A percentile compares a stretch with the other conserved stretches of the same genome.
phyloP scores from a whole-genome alignment of 2,329 filamentous ascomycete genomes.

The Phialophora verrucosa region DNA sequence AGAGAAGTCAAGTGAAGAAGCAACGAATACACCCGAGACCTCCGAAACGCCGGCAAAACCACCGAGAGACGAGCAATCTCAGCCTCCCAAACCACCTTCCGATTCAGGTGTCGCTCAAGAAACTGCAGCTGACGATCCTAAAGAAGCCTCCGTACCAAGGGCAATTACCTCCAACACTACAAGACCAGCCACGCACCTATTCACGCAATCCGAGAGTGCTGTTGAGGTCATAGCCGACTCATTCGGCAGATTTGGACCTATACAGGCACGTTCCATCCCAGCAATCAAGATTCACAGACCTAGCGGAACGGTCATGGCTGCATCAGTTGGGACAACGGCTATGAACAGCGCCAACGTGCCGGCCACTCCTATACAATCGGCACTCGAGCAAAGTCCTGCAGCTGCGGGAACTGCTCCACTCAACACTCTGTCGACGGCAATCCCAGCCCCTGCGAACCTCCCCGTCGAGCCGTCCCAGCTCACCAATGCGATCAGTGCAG shows the following conservation, averaged over 20 bases:
- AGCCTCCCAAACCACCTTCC: background rate
- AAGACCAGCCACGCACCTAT: conserved; percentile 1
- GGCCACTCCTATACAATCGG: conserved; percentile 12
- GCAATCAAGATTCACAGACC: conserved; percentile 31
- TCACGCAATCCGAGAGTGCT: conserved; percentile 12
- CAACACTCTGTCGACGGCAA: conserved; percentile 2
- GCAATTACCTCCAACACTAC: background rate
- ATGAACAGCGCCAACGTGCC: conserved; percentile 9
- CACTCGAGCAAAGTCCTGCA: conserved; percentile 15
- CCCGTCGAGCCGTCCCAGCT: conserved; percentile 8
- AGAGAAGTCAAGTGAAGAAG: background rate
- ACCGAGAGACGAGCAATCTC: background rate
- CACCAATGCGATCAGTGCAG: conserved; percentile 9
- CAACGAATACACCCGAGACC: background rate
- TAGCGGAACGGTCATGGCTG: conserved; percentile 26
- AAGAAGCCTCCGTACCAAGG: background rate
- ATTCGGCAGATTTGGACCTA: conserved; percentile 2
- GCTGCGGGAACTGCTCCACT: background rate
- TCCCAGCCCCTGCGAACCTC: background rate
- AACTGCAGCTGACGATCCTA: background rate
- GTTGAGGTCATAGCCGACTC: background rate
- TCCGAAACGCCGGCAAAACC: background rate
- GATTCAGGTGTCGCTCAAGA: background rate
- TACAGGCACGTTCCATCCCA: conserved; percentile 12
- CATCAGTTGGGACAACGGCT: conserved; percentile 12